Percentiles rank a stretch among this genome's conserved stretches.
These are phyloP conservation scores for Colletotrichum higginsianum DNA, from an alignment of 2,329 filamentous ascomycete genomes.

Conservation along the genomic window DNA sequence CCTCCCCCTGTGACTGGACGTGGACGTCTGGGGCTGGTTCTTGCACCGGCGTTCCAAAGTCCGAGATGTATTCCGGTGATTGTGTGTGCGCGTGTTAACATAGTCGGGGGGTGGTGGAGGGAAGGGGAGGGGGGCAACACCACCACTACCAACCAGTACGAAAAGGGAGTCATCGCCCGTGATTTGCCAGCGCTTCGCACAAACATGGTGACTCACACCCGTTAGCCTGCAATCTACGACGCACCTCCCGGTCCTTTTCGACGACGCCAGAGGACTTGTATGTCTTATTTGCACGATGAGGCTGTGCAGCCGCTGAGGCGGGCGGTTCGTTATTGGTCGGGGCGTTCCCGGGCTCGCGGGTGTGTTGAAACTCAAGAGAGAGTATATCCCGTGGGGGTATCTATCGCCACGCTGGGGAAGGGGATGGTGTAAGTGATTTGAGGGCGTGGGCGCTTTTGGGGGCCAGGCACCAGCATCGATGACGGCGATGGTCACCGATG, in stretches of 20 bases:
- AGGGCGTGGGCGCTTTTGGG: not conserved
- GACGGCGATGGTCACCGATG: not conserved
- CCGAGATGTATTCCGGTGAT: conserved; percentile 4
- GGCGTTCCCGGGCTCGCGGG: not conserved
- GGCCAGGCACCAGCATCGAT: conserved; percentile 1
- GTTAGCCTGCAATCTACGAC: no score
- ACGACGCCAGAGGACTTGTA: not conserved
- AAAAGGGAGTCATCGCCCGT: not conserved
- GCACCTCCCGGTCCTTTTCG: not conserved
- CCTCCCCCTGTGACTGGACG: not conserved
- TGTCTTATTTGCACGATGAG: not conserved
- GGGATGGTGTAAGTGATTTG: not conserved
- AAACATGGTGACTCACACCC: conserved; percentile 13
- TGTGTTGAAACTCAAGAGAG: not conserved
- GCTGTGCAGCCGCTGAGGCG: not conserved
- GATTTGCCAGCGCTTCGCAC: conserved; percentile 9
- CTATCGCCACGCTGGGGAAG: not conserved
- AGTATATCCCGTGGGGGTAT: not conserved
- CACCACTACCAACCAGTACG: not conserved
- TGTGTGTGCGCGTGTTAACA: not conserved
- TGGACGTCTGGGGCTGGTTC: not conserved
- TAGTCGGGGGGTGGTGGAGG: not conserved
- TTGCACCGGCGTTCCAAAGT: not conserved
- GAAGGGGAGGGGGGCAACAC: not conserved
- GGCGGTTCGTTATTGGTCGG: not conserved